Conservation (phyloP, 2,329 filamentous ascomycete species). For the Ophiostoma quercus region DNA sequence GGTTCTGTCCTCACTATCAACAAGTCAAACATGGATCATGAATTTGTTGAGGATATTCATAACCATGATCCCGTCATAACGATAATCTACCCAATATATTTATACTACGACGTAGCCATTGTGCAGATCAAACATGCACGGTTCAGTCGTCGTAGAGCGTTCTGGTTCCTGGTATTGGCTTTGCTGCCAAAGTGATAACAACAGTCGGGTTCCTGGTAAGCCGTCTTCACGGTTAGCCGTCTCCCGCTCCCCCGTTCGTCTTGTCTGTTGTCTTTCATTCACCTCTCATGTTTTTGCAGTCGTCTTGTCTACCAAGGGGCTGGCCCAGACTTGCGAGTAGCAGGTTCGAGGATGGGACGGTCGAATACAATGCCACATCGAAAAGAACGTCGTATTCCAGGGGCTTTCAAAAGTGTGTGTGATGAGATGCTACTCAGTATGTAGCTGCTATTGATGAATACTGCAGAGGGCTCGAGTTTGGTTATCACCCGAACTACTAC, state of each 20-base stretch:
- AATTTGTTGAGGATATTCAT: neutral
- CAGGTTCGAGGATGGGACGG: neutral
- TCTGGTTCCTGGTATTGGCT: neutral
- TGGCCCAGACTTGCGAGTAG: neutral
- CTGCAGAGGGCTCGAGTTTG: neutral
- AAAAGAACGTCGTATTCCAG: neutral
- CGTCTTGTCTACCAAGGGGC: neutral
- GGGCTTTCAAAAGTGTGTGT: neutral
- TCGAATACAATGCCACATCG: neutral
- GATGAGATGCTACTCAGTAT: neutral
- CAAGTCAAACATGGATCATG: neutral
- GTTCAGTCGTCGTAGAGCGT: neutral
- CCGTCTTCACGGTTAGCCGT: neutral
- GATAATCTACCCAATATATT: neutral
- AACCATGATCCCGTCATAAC: neutral
- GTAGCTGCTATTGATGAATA: neutral
- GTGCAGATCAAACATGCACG: conserved; percentile 2
- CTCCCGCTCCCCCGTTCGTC: neutral
- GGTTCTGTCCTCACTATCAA: neutral
- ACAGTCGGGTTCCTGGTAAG: neutral
- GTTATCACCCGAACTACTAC: neutral
- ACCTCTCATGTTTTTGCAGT: neutral
- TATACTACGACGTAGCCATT: neutral
- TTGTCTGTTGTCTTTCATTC: neutral
- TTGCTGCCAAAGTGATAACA: neutral